Conservation (phyloP, 768 basidiomycete species). For the Rhodotorula taiwanensis region DNA sequence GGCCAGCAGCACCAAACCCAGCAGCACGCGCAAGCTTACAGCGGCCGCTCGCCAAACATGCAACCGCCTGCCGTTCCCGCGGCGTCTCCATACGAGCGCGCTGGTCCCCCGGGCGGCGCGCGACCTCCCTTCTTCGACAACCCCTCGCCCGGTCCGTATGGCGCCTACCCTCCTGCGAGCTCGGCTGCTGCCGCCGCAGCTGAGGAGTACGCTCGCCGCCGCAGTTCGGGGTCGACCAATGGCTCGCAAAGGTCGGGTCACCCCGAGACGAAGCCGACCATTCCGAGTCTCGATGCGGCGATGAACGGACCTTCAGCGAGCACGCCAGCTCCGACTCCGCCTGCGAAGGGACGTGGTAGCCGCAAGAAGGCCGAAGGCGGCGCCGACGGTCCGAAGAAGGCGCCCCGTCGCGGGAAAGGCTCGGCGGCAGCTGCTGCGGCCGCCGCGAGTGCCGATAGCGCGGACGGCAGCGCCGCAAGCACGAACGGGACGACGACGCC, state of each 20-base stretch:
- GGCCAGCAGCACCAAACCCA: neutral
- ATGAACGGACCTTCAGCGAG: no score
- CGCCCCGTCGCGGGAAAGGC: slow-evolving; percentile 28
- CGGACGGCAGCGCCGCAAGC: slow-evolving; percentile 18
- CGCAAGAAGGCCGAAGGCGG: slow-evolving; percentile 29
- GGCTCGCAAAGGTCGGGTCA: neutral
- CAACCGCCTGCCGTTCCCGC: neutral
- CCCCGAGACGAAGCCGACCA: slow-evolving; percentile 3
- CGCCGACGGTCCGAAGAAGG: slow-evolving; percentile 21
- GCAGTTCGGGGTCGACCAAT: slow-evolving; percentile 24
- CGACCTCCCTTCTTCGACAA: slow-evolving; percentile 23
- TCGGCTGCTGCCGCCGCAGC: neutral
- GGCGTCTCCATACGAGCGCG: neutral
- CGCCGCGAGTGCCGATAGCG: no score
- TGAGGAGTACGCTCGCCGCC: slow-evolving; percentile 10
- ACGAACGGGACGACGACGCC: slow-evolving; percentile 36
- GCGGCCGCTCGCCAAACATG: neutral
- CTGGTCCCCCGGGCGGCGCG: neutral
- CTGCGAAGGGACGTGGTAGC: slow-evolving; percentile 13
- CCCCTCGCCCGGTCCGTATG: slow-evolving; percentile 9
- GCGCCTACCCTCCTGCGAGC: slow-evolving; percentile 6
- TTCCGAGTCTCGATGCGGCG: neutral
- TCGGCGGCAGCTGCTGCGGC: slow-evolving; percentile 12
- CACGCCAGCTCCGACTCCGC: neutral
- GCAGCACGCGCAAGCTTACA: neutral